A percentile compares a stretch with the other conserved stretches of the same genome.
phyloP scores from a whole-genome alignment of 2,329 filamentous ascomycete species.

The Alternaria metachromatica region DNA sequence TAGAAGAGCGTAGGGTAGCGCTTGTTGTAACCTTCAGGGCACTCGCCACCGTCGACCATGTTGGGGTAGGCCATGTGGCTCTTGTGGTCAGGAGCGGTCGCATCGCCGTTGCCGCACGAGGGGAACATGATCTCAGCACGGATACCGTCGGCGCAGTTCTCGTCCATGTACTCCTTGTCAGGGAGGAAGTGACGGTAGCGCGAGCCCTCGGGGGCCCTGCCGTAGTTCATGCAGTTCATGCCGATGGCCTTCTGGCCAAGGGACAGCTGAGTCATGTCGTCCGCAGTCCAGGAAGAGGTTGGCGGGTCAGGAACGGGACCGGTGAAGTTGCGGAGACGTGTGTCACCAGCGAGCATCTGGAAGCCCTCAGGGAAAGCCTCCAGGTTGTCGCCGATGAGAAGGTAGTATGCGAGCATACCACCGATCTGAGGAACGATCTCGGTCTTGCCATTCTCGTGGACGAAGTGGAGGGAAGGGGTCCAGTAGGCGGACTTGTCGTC shows the following conservation, averaged over 20 bases:
- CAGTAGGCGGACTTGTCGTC: conserved; percentile 53
- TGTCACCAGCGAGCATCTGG: conserved; percentile 73
- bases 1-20: conserved; percentile 66
- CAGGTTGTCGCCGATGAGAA: conserved; percentile 74
- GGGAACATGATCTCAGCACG: conserved; percentile 76
- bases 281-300: conserved; percentile 71
- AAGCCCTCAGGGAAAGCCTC: conserved; percentile 74
- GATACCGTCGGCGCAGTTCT: conserved; percentile 81
- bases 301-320: conserved; percentile 68
- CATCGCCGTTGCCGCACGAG: conserved; percentile 74
- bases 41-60: conserved; percentile 60
- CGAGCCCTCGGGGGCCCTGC: conserved; percentile 68
- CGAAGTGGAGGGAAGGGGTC: conserved; percentile 73
- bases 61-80: conserved; percentile 71
- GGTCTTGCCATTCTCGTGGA: conserved; percentile 67
- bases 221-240: conserved; percentile 95
- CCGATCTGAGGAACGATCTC: conserved; percentile 68
- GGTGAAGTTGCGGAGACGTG: conserved; percentile 61
- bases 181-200: conserved; percentile 84
- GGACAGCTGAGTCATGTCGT: conserved; percentile 71
- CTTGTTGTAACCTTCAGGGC: conserved; percentile 60
- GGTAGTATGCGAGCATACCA: conserved; percentile 71
- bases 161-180: conserved; percentile 78
- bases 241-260: conserved; percentile 83
- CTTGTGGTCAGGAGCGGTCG: conserved; percentile 65